These are phyloP conservation scores for Hsuehochloa calcarea DNA, from an alignment of 176 grass and related monocot genomes.

Conservation along the genomic window DNA sequence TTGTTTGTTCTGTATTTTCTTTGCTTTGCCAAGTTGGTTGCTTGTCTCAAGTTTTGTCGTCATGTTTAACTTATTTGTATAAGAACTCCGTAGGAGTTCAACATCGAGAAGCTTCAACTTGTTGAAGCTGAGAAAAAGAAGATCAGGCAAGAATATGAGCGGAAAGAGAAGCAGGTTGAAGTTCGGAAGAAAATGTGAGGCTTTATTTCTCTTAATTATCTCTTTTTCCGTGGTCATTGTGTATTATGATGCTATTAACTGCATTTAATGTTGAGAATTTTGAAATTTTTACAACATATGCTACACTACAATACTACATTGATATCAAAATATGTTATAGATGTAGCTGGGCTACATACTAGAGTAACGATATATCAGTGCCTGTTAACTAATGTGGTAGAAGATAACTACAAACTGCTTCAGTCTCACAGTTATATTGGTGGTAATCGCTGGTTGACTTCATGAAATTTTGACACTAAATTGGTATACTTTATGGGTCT, in stretches of 20 bases:
- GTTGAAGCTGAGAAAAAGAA: constrained; percentile 99
- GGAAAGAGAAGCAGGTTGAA: constrained; percentile 98
- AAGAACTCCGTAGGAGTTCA: constrained; percentile 74
- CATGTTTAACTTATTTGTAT: constrained; percentile 14
- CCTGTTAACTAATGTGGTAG: background rate
- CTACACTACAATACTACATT: background rate
- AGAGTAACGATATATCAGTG: background rate
- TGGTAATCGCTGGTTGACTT: background rate
- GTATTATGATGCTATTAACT: constrained; percentile 3
- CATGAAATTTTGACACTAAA: background rate
- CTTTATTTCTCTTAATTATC: constrained; percentile 20
- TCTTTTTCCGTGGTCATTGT: background rate
- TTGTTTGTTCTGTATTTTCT: background rate
- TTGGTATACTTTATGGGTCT: background rate
- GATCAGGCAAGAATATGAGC: constrained; percentile 96
- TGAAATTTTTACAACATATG: background rate
- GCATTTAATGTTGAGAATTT: constrained; percentile 12
- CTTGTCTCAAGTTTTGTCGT: background rate
- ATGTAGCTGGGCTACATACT: background rate
- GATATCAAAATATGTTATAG: background rate
- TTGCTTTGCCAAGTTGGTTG: background rate
- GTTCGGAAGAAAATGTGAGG: constrained; percentile 95
- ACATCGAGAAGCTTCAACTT: constrained; percentile 98
- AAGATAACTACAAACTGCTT: background rate
- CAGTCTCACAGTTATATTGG: background rate